Percentiles rank a stretch among this genome's conserved stretches.
phyloP scores from a whole-genome alignment of 352 stramenopile genomes.

The Globisporangium canariense region DNA sequence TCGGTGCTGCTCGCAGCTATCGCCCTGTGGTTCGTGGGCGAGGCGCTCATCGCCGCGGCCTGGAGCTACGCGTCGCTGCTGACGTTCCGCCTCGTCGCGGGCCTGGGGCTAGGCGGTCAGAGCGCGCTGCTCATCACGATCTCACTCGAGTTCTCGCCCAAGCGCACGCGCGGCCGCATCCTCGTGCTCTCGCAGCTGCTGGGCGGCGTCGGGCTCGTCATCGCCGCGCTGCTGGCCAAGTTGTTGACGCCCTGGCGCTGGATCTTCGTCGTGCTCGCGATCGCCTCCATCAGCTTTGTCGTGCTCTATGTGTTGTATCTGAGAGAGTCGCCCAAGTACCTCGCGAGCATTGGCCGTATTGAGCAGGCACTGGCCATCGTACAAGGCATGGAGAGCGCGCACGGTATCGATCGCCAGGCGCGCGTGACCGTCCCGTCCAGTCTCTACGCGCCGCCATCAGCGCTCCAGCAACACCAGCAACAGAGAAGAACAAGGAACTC shows the following conservation, averaged over 20 bases:
- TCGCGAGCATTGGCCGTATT: slow-evolving; percentile 53
- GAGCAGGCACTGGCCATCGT: slow-evolving; percentile 56
- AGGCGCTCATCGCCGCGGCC: slow-evolving; percentile 34
- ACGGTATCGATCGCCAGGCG: slow-evolving; percentile 53
- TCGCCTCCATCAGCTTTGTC: slow-evolving; percentile 19
- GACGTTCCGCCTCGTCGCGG: slow-evolving; percentile 34
- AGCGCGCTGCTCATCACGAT: slow-evolving; percentile 47
- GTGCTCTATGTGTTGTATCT: slow-evolving; percentile 32
- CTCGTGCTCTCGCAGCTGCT: slow-evolving; percentile 45
- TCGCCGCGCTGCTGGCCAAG: slow-evolving; percentile 35
- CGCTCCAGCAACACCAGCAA: slow-evolving; percentile 27
- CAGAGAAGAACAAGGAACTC: slow-evolving; percentile 15
- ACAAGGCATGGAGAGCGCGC: slow-evolving; percentile 49
- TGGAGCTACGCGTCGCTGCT: slow-evolving; percentile 43
- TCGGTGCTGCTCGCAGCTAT: slow-evolving; percentile 38
- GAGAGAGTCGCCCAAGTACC: slow-evolving; percentile 66
- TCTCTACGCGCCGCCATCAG: slow-evolving; percentile 44
- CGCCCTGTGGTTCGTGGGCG: slow-evolving; percentile 33
- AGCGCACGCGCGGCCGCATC: slow-evolving; percentile 54
- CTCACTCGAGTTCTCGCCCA: slow-evolving; percentile 57
- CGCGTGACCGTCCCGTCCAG: slow-evolving; percentile 55
- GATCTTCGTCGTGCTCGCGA: slow-evolving; percentile 17
- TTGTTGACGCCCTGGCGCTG: slow-evolving; percentile 20
- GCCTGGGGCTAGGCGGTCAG: slow-evolving; percentile 52
- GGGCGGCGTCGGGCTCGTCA: slow-evolving; percentile 37